Evolutionary conservation across 306 rosid genomes (phyloP), one percentile per base, ranked within the genome.

Genomic region (Dryas alaskensis): DNA sequence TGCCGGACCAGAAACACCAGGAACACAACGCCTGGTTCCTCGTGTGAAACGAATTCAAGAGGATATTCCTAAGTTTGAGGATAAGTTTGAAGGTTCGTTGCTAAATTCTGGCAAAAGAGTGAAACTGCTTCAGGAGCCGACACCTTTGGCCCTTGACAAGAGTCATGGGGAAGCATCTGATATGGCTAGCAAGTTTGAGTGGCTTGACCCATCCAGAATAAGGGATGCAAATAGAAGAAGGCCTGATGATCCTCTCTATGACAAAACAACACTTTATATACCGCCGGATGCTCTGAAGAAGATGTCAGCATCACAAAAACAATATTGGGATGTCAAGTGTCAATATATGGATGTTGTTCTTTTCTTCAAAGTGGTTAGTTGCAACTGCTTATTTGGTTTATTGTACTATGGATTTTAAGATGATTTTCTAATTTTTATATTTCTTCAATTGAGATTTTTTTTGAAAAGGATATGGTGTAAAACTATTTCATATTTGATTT

Each of bases 331-430:
- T 76, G 87, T 86, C 84, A 93, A 93, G 83, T 85, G 96, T 46
- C 91, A 89, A 86, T 93, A 93, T 76, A 91, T 93, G 97, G 98
- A 93, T 81, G 81, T 93, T 69, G 67, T 89, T 83, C 78, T 91
- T 43, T 93, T 93, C 86, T 93, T 91, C 67, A 91, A 93, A 93
- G 98, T 91, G 98, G 98, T 94, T 73, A 83, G 98, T 89, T 72
- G 10, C 37, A 27, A 22, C 54, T 61, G 40, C 53, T 45, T 22
- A 22, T 61, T 10, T 73, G n/a, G 7, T 16, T 31, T 43, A n/a
- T 10, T 52, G 50, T 17, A 4, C 67, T 11, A 10, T 3, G 40
- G 22, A 46, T 70, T 37, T 53, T 54, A 39, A 63, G 19, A 70
- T 64, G 53, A 13, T 37, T 12, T 55, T 10, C 16, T 2, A 57